Evolutionary conservation across 2,329 filamentous ascomycete species (phyloP), one percentile per base, ranked within the genome.

Genomic region (Fusarium sp.): DNA sequence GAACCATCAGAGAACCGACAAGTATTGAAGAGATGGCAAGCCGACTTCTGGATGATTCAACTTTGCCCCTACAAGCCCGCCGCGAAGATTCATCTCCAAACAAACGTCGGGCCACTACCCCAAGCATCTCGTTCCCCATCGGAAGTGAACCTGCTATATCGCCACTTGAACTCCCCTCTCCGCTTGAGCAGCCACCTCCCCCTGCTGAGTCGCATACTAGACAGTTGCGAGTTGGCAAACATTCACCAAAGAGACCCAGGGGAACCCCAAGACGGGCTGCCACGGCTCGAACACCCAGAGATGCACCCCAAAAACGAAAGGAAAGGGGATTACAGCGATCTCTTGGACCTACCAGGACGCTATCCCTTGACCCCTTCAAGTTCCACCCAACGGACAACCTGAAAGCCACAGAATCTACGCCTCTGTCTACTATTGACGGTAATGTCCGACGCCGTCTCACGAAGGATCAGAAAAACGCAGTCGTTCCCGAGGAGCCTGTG

Each of bases 11-110:
- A 11, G 49, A 58, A 20, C 62, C 36, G 6, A 57, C 56, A n/a
- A 64, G 36, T 46, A 67, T 76, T 18, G 74, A 77, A 6, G 70
- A 73, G 53, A 73, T 78, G 57, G 77, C 76, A n/a, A 79, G 76
- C 29, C 73, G 73, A 29, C 56, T 77, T 2, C 56, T 78, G 4
- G 76, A 77, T 8, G 72, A 76, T 55, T 74, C 73, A 25, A 68
- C 58, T 11, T 33, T 55, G 5, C 60, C 61, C 18, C 42, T 61
- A 9, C 54, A 56, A 20, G 64, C 68, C 14, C 44, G 51, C 11
- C 59, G 40, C 3, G 33, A 49, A 20, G 53, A 62, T 23, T 29
- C 44, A 34, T 59, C 61, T 16, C 58, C 55, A 29, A 57, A 60
- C 13, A 67, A 71, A 33, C 53, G 50, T 6, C 59, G 58, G 31